These are phyloP conservation scores for Gentiana macrophylla DNA, from an alignment of 257 asterid species.

Conservation along the genomic window DNA sequence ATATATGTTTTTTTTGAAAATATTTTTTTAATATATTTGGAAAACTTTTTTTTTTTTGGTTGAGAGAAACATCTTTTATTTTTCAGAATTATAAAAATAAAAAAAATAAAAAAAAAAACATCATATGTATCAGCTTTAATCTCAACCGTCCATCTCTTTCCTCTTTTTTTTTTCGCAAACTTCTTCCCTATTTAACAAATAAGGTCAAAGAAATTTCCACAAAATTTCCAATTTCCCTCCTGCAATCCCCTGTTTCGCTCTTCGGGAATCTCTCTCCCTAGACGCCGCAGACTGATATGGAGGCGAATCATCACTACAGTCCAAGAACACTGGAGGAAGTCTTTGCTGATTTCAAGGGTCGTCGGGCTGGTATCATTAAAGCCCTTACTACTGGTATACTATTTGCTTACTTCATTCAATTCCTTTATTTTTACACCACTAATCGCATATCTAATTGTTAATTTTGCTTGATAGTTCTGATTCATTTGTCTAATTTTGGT, in stretches of 20 bases:
- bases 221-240: not conserved
- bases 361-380: conserved; percentile 25
- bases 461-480: conserved; percentile 1
- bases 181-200: not conserved
- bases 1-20: too few species aligned
- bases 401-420: not conserved
- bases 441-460: not conserved
- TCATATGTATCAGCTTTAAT: too few species aligned
- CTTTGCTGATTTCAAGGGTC: conserved; percentile 24
- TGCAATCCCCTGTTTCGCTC: not conserved
- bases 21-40: too few species aligned
- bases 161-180: too few species aligned
- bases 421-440: not conserved
- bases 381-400: conserved; percentile 27
- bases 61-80: too few species aligned
- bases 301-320: conserved; percentile 16
- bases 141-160: too few species aligned
- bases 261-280: not conserved
- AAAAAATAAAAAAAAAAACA: too few species aligned
- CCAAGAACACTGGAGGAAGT: conserved; percentile 29
- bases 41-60: too few species aligned
- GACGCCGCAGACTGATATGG: conserved; percentile 13
- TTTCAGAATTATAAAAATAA: too few species aligned
- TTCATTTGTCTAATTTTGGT: conserved; percentile 1
- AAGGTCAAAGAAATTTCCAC: conserved; percentile 4